Evolutionary conservation across 805 yeast species (phyloP).

Genomic region (Hyphopichia homilentoma): DNA sequence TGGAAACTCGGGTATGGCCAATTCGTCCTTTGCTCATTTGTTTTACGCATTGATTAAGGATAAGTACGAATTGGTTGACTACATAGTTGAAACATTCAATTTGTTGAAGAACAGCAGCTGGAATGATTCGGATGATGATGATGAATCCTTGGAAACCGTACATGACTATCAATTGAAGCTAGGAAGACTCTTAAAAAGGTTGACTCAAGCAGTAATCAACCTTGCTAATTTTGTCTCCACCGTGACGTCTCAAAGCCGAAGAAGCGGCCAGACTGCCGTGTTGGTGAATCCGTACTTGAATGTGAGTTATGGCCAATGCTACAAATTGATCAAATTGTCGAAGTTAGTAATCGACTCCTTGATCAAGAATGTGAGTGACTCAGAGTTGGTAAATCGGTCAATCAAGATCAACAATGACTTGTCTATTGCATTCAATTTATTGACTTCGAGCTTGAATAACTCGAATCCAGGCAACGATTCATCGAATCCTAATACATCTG

Average conservation of each 20-base stretch:
- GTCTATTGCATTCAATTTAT: conserved; percentile 28
- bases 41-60: conserved; percentile 27
- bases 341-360: conserved; percentile 31
- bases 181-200: conserved; percentile 33
- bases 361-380: conserved; percentile 12
- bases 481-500: too few relatives aligned
- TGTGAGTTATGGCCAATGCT: conserved; percentile 28
- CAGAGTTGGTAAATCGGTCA: conserved; percentile 26
- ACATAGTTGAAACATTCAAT: conserved; percentile 28
- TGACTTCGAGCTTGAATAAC: conserved; percentile 21
- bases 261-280: conserved; percentile 4
- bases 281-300: conserved; percentile 29
- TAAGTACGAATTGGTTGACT: conserved; percentile 35
- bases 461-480: conserved; percentile 5
- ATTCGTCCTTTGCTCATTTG: conserved; percentile 10
- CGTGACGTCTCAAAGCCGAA: conserved; percentile 3
- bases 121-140: too few relatives aligned
- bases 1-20: too few relatives aligned
- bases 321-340: conserved; percentile 30
- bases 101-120: conserved; percentile 5
- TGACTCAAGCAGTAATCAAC: conserved; percentile 22
- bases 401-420: conserved; percentile 35
- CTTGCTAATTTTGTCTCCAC: conserved; percentile 29
- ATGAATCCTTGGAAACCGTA: conserved; percentile 16
- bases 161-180: conserved; percentile 39